Conservation (phyloP, 352 stramenopile genomes). For the Saprolegnia parasitica region DNA sequence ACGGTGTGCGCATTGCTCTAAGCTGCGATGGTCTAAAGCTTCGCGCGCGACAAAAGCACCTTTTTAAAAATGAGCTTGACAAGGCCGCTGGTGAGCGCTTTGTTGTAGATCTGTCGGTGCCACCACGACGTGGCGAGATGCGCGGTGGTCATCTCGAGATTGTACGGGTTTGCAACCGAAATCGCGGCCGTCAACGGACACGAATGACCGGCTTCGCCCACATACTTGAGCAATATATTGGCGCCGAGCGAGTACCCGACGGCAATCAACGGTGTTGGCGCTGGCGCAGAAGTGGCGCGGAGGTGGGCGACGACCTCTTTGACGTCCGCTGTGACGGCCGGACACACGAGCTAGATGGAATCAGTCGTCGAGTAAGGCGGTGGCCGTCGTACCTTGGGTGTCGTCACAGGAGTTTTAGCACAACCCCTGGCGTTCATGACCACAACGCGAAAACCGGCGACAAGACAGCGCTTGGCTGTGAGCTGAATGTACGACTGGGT, state of each 20-base stretch:
- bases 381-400: conserved; percentile 33
- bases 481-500: conserved; percentile 60
- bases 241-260: conserved; percentile 65
- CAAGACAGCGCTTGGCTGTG: conserved; percentile 37
- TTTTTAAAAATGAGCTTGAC: conserved; percentile 46
- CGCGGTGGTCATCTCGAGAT: conserved; percentile 43
- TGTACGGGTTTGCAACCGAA: conserved; percentile 67
- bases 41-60: not conserved
- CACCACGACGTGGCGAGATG: conserved; percentile 44
- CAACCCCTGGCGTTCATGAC: conserved; percentile 66
- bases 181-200: conserved; percentile 41
- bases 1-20: conserved; percentile 58
- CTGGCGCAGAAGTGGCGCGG: conserved; percentile 33
- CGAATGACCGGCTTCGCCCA: conserved; percentile 45
- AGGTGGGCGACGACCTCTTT: conserved; percentile 41
- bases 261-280: conserved; percentile 39
- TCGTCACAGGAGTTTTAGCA: conserved; percentile 48
- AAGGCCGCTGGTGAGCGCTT: conserved; percentile 42
- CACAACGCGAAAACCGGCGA: conserved; percentile 53
- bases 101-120: conserved; percentile 53
- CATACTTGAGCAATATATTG: conserved; percentile 69
- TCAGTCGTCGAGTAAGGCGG: conserved; percentile 35
- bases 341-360: conserved; percentile 56
- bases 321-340: conserved; percentile 62
- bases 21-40: not conserved